These are phyloP conservation scores for Pterula multifida DNA, from an alignment of 1,284 basidiomycete species.

Conservation along the genomic window DNA sequence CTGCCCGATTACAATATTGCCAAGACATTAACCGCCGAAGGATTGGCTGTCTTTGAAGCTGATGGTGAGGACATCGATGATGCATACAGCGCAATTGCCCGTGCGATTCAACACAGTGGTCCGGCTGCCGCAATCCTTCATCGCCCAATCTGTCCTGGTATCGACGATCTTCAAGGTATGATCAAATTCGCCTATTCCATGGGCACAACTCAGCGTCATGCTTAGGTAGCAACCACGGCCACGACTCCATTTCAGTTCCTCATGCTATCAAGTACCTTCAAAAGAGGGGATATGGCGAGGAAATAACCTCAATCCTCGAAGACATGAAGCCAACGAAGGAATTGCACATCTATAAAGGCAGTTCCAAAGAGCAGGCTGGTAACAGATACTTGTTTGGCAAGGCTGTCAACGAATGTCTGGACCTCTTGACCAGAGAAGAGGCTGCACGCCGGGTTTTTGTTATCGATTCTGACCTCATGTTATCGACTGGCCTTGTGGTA, in stretches of 20 bases:
- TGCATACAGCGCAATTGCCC: conserved; percentile 55
- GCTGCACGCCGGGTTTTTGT: conserved; percentile 73
- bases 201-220: neutral
- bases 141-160: conserved; percentile 71
- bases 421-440: conserved; percentile 53
- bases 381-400: conserved; percentile 77
- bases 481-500: conserved; percentile 74
- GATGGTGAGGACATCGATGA: conserved; percentile 70
- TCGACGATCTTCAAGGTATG: conserved; percentile 57
- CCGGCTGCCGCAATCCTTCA: conserved; percentile 72
- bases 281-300: conserved; percentile 38
- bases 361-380: conserved; percentile 61
- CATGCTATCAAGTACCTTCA: conserved; percentile 63
- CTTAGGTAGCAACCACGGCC: conserved; percentile 51
- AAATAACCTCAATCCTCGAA: neutral
- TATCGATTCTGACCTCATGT: conserved; percentile 77
- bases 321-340: conserved; percentile 40
- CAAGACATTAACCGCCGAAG: conserved; percentile 69
- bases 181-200: no score
- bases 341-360: conserved; percentile 55
- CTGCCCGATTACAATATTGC: conserved; percentile 62
- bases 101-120: conserved; percentile 45
- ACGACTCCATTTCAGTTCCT: conserved; percentile 76
- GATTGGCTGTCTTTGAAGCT: conserved; percentile 59
- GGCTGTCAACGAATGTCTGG: conserved; percentile 67